phyloP scores from a whole-genome alignment of 176 grass and related monocot genomes.

The Urochloa ruziziensis region DNA sequence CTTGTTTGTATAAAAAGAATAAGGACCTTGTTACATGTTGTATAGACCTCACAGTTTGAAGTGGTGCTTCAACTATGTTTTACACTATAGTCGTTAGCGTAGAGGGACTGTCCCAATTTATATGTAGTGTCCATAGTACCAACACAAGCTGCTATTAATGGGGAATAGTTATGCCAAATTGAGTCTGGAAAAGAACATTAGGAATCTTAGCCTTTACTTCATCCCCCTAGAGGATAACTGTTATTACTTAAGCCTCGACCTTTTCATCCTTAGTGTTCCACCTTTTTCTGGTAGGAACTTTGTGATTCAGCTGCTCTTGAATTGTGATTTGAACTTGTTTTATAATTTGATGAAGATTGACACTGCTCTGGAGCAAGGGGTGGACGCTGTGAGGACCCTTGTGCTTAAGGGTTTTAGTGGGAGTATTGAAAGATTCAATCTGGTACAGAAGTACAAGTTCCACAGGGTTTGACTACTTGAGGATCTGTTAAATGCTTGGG shows the following conservation, averaged over 20 bases:
- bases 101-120: not conserved
- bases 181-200: conserved; percentile 11
- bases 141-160: not conserved
- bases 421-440: conserved; percentile 88
- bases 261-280: not conserved
- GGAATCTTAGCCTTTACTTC: conserved; percentile 30
- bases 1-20: conserved; percentile 25
- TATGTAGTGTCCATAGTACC: not conserved
- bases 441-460: conserved; percentile 98
- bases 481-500: conserved; percentile 15
- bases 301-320: conserved; percentile 26
- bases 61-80: not conserved
- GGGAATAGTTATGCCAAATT: not conserved
- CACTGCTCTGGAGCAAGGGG: conserved; percentile 80
- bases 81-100: not conserved
- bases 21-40: conserved; percentile 8
- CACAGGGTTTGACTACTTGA: conserved; percentile 63
- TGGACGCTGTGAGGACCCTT: conserved; percentile 84
- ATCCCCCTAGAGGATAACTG: conserved; percentile 16
- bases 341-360: conserved; percentile 69
- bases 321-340: conserved; percentile 31
- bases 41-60: not conserved
- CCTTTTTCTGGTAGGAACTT: conserved; percentile 26
- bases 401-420: conserved; percentile 79
- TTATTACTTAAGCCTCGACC: not conserved